Evolutionary conservation across 2,329 filamentous ascomycete species (phyloP).

Genomic region (Phoma sp.): DNA sequence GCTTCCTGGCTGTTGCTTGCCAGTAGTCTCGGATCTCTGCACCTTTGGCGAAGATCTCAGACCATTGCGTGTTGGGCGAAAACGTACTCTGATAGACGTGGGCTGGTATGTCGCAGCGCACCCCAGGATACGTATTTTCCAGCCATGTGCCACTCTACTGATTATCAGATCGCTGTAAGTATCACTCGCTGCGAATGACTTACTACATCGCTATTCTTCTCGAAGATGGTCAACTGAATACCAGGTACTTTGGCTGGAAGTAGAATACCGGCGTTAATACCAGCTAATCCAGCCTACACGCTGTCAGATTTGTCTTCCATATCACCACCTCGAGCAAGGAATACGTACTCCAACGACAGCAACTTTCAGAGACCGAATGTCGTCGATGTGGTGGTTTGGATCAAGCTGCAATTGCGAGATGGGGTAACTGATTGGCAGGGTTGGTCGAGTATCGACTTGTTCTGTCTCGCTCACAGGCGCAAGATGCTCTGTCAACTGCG

Average conservation of each 20-base stretch:
- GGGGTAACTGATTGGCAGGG: conserved; percentile 34
- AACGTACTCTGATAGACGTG: conserved; percentile 54
- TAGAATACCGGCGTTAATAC: conserved; percentile 69
- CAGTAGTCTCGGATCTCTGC: conserved; percentile 55
- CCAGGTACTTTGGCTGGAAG: conserved; percentile 73
- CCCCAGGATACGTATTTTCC: conserved; percentile 47
- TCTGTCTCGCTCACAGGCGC: conserved; percentile 26
- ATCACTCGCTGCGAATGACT: conserved; percentile 5
- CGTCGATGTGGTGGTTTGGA: conserved; percentile 36
- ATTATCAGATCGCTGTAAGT: background rate
- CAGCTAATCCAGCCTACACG: conserved; percentile 63
- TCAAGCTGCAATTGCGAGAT: conserved; percentile 39
- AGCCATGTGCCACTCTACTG: conserved; percentile 44
- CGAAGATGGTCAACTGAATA: conserved; percentile 63
- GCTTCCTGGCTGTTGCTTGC: conserved; percentile 49
- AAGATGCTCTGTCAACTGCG: conserved; percentile 39
- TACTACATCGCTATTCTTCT: conserved; percentile 55
- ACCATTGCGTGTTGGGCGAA: conserved; percentile 55
- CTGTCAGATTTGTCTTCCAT: background rate
- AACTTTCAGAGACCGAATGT: conserved; percentile 53
- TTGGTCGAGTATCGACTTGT: conserved; percentile 17
- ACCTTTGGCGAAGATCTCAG: conserved; percentile 50
- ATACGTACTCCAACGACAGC: conserved; percentile 62
- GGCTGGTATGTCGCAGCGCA: conserved; percentile 42
- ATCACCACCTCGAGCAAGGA: background rate